Evolutionary conservation across 2,329 filamentous ascomycete species (phyloP).

Genomic region (Penicillium sp.): DNA sequence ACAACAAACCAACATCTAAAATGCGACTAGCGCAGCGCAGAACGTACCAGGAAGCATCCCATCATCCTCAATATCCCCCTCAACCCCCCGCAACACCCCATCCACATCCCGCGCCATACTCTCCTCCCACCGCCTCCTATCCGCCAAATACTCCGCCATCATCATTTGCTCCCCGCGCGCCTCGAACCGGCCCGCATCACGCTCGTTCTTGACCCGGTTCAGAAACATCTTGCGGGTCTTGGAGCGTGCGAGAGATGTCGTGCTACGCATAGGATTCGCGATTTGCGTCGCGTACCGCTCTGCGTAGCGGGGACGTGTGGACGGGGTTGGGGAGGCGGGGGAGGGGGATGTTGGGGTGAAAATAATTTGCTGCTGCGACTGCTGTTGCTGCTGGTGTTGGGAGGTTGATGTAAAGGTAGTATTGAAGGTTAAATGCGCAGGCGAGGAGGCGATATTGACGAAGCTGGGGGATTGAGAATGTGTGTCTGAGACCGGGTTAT

Average conservation of each 20-base stretch:
- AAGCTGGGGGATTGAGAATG: slow-evolving; percentile 6
- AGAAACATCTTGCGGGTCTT: slow-evolving; percentile 49
- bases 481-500: not conserved
- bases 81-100: slow-evolving; percentile 29
- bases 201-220: slow-evolving; percentile 49
- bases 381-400: slow-evolving; percentile 2
- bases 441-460: slow-evolving; percentile 12
- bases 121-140: slow-evolving; percentile 48
- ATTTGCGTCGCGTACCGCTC: slow-evolving; percentile 45
- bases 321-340: slow-evolving; percentile 26
- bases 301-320: slow-evolving; percentile 38
- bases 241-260: slow-evolving; percentile 39
- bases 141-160: slow-evolving; percentile 50
- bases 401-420: not conserved
- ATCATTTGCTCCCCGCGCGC: slow-evolving; percentile 51
- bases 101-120: slow-evolving; percentile 44
- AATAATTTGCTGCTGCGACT: slow-evolving; percentile 10
- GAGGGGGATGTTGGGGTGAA: slow-evolving; percentile 23
- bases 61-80: slow-evolving; percentile 33
- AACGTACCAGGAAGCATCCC: slow-evolving; percentile 37
- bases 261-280: slow-evolving; percentile 40
- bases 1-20: not conserved
- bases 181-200: slow-evolving; percentile 48
- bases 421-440: slow-evolving; percentile 7
- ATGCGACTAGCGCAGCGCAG: too few relatives aligned